A percentile compares a stretch with the other conserved stretches of the same genome.
These are phyloP conservation scores for Diaporthe aspalathi DNA, from an alignment of 2,329 filamentous ascomycete species.

Conservation along the genomic window DNA sequence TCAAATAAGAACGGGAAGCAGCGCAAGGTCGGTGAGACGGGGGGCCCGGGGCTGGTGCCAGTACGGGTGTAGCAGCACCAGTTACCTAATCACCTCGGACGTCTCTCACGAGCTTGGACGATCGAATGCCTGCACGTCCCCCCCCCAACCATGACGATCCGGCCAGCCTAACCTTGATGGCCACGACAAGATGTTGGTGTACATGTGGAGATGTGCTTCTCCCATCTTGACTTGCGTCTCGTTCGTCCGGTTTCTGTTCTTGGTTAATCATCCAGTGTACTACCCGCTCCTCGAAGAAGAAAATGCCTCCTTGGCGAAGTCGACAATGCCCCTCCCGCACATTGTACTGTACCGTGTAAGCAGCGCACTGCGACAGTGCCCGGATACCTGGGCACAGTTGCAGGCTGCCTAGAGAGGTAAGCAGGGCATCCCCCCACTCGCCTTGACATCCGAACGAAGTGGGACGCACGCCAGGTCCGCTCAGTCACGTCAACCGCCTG, in stretches of 20 bases:
- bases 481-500: background rate
- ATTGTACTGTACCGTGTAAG: background rate
- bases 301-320: background rate
- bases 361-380: no score
- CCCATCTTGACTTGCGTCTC: background rate
- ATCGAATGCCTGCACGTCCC: no score
- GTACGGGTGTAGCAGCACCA: conserved; percentile 6
- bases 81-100: conserved; percentile 30
- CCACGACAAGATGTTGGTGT: background rate
- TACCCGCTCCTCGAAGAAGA: background rate
- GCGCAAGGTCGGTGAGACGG: conserved; percentile 2
- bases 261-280: background rate
- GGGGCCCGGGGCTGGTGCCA: conserved; percentile 10
- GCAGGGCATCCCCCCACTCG: background rate
- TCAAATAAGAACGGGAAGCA: background rate
- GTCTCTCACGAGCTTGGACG: background rate
- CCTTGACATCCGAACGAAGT: background rate
- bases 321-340: background rate
- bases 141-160: background rate
- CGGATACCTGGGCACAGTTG: no score
- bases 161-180: background rate
- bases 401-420: no score
- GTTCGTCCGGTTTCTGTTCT: background rate
- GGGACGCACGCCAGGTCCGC: background rate
- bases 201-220: background rate